phyloP scores from a whole-genome alignment of 2,329 filamentous ascomycete species.

The Aulographum hederae region DNA sequence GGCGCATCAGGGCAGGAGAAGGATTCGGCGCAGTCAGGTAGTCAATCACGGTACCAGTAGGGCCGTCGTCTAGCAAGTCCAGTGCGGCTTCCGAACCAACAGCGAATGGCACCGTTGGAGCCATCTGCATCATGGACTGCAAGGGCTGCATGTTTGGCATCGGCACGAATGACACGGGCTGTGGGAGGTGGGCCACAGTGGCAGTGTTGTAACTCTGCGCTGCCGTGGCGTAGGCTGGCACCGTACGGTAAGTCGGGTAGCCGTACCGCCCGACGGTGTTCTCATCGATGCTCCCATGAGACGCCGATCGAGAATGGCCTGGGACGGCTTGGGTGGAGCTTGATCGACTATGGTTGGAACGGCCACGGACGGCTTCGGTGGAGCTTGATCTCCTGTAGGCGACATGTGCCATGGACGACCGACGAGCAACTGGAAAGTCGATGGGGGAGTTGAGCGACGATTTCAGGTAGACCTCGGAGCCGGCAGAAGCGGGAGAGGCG shows the following conservation, averaged over 20 bases:
- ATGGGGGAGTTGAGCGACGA: slow-evolving; percentile 34
- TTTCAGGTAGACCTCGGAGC: slow-evolving; percentile 12
- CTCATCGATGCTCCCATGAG: slow-evolving; percentile 50
- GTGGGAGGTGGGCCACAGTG: slow-evolving; percentile 13
- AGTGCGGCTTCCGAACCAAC: slow-evolving; percentile 12
- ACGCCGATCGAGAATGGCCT: slow-evolving; percentile 35
- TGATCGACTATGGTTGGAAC: slow-evolving; percentile 11
- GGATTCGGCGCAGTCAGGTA: slow-evolving; percentile 71
- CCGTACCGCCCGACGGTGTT: slow-evolving; percentile 50
- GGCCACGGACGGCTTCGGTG: slow-evolving; percentile 12
- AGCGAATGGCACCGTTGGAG: slow-evolving; percentile 12
- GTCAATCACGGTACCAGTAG: slow-evolving; percentile 51
- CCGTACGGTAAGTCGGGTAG: slow-evolving; percentile 69
- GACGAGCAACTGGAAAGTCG: slow-evolving; percentile 40
- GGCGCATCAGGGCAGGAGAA: slow-evolving; percentile 63
- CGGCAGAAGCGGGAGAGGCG: slow-evolving; percentile 22
- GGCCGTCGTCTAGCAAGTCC: slow-evolving; percentile 14
- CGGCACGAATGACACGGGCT: slow-evolving; percentile 18
- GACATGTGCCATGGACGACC: slow-evolving; percentile 15
- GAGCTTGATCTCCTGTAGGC: slow-evolving; percentile 21
- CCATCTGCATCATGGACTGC: slow-evolving; percentile 11
- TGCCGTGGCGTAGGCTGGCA: slow-evolving; percentile 39
- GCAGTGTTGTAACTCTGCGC: slow-evolving; percentile 9
- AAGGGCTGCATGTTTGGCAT: slow-evolving; percentile 12
- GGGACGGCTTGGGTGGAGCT: slow-evolving; percentile 7